A percentile compares a stretch with the other conserved stretches of the same genome.
phyloP scores from a whole-genome alignment of 2,329 filamentous ascomycete genomes.

The Zymoseptoria crescenta region DNA sequence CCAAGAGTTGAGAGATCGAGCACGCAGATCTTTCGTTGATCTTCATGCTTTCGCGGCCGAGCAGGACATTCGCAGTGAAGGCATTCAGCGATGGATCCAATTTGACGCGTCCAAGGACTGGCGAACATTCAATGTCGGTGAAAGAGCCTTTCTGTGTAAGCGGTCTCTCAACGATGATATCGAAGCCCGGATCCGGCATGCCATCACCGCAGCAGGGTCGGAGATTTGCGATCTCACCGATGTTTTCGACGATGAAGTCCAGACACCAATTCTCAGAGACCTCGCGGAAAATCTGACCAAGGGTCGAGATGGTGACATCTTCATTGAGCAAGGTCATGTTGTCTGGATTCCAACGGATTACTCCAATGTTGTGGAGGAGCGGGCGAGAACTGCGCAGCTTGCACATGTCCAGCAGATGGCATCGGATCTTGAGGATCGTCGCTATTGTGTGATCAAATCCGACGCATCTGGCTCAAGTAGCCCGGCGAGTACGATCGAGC shows the following conservation, averaged over 20 bases:
- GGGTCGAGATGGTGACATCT: constrained; percentile 9
- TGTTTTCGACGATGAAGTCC: constrained; percentile 8
- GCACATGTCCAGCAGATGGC: constrained; percentile 3
- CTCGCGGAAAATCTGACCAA: constrained; percentile 11
- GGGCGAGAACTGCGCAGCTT: neutral
- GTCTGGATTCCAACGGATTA: constrained; percentile 12
- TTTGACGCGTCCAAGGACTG: constrained; percentile 14
- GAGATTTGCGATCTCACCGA: constrained; percentile 11
- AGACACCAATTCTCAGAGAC: constrained; percentile 9
- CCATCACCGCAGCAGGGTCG: constrained; percentile 6
- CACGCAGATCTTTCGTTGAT: constrained; percentile 8
- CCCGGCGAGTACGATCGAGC: neutral
- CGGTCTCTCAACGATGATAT: constrained; percentile 9
- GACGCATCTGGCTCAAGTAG: neutral
- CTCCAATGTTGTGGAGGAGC: constrained; percentile 2
- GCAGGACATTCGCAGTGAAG: constrained; percentile 11
- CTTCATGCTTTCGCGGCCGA: constrained; percentile 13
- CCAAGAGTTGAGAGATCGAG: constrained; percentile 9
- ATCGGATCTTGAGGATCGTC: constrained; percentile 4
- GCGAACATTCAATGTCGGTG: constrained; percentile 16
- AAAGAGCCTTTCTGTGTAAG: constrained; percentile 14
- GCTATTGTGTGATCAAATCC: constrained; percentile 5
- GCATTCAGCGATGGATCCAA: constrained; percentile 14
- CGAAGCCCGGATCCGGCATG: constrained; percentile 8
- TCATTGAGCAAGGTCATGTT: constrained; percentile 12